phyloP scores from a whole-genome alignment of 2,329 filamentous ascomycete species.

The Penicillium paneum region DNA sequence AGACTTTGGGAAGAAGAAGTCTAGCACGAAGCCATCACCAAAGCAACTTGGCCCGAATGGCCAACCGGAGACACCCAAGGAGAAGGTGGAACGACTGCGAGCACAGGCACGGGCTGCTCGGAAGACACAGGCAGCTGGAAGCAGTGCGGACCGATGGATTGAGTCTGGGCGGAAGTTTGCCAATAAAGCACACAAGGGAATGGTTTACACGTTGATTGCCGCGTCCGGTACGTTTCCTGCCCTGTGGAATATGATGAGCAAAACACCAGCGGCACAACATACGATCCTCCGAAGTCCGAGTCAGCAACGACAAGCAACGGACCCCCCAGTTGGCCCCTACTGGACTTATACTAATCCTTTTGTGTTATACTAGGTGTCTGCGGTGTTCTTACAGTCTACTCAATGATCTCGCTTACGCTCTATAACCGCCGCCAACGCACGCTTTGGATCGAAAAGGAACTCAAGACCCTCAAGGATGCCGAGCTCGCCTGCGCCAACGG shows the following conservation, averaged over 20 bases:
- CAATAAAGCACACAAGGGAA: slow-evolving; percentile 59
- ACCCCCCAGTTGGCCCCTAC: not conserved
- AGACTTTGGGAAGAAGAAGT: slow-evolving; percentile 22
- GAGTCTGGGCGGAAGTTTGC: slow-evolving; percentile 55
- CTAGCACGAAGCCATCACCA: slow-evolving; percentile 10
- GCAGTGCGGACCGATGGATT: slow-evolving; percentile 54
- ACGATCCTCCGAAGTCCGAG: not conserved
- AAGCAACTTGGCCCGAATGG: slow-evolving; percentile 26
- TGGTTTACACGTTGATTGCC: slow-evolving; percentile 59
- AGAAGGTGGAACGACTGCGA: slow-evolving; percentile 66
- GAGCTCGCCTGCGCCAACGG: slow-evolving; percentile 41
- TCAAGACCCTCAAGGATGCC: slow-evolving; percentile 44
- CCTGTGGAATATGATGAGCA: not conserved
- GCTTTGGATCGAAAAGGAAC: slow-evolving; percentile 57
- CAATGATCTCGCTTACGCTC: slow-evolving; percentile 63
- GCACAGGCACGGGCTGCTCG: slow-evolving; percentile 66
- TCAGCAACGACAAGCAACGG: not conserved
- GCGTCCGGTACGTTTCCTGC: slow-evolving; percentile 53
- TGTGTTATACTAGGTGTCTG: slow-evolving; percentile 50
- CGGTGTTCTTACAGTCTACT: slow-evolving; percentile 61
- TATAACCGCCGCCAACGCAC: slow-evolving; percentile 64
- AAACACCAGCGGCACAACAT: not conserved
- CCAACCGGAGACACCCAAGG: slow-evolving; percentile 60
- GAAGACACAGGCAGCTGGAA: slow-evolving; percentile 55
- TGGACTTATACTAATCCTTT: not conserved